Percentiles rank a stretch among this genome's conserved stretches.
Conservation (phyloP, 306 rosid species). For the Vigna hirtella region DNA sequence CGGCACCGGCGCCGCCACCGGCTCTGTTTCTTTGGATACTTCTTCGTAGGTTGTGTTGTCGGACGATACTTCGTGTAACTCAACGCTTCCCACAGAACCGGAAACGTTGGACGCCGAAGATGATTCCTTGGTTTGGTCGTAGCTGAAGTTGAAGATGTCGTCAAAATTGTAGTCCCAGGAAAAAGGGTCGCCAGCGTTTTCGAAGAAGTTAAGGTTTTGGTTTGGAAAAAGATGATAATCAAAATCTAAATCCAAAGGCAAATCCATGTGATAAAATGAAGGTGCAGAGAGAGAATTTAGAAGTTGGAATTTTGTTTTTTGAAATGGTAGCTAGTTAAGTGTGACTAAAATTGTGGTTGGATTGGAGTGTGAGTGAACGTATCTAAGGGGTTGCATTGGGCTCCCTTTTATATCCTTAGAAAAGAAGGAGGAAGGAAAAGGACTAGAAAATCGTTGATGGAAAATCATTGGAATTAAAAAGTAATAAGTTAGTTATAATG, state of each 20-base stretch:
- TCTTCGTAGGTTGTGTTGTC: background rate
- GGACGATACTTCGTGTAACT: slow-evolving; percentile 52
- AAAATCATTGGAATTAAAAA: slow-evolving; percentile 1
- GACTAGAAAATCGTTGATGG: background rate
- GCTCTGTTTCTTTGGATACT: background rate
- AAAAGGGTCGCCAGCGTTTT: slow-evolving; percentile 14
- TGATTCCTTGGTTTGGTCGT: slow-evolving; percentile 35
- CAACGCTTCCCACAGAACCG: background rate
- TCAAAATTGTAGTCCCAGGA: slow-evolving; percentile 43
- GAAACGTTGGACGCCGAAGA: slow-evolving; percentile 16
- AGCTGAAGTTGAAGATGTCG: slow-evolving; percentile 18
- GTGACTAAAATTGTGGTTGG: background rate
- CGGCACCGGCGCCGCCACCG: background rate
- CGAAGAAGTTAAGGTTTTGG: slow-evolving; percentile 34
- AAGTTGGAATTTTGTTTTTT: background rate
- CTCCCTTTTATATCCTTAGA: slow-evolving; percentile 35
- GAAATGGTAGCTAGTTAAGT: background rate
- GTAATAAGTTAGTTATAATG: background rate
- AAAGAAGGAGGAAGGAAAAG: slow-evolving; percentile 3
- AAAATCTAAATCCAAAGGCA: slow-evolving; percentile 49
- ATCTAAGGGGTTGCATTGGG: background rate
- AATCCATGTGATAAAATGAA: background rate
- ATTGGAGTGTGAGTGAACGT: slow-evolving; percentile 1
- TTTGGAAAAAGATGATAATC: slow-evolving; percentile 38
- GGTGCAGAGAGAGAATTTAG: background rate